Evolutionary conservation across 2,329 filamentous ascomycete species (phyloP).

Genomic region (Aspergillus fructus): DNA sequence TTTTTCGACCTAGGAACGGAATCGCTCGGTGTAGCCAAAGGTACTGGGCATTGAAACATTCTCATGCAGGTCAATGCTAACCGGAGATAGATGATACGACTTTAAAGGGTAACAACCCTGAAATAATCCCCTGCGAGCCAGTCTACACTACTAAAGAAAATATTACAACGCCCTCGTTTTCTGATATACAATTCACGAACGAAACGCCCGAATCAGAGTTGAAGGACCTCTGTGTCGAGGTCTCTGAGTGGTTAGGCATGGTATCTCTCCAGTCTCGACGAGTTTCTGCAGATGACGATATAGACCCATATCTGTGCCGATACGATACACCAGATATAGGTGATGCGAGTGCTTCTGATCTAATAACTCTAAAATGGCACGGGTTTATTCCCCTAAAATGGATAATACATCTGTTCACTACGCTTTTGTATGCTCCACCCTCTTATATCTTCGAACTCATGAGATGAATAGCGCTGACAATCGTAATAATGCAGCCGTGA

Average conservation of each 20-base stretch:
- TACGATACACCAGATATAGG: slow-evolving; percentile 40
- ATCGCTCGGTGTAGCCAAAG: slow-evolving; percentile 33
- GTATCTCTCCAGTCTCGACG: slow-evolving; percentile 48
- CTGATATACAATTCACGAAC: slow-evolving; percentile 26
- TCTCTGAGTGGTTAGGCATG: slow-evolving; percentile 64
- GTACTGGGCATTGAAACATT: slow-evolving; percentile 34
- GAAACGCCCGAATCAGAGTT: slow-evolving; percentile 46
- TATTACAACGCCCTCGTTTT: slow-evolving; percentile 34
- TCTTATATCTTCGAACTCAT: neutral
- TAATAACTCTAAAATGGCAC: slow-evolving; percentile 44
- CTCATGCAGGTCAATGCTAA: neutral
- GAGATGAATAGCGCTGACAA: neutral
- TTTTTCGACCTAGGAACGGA: slow-evolving; percentile 61
- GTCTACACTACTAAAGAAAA: slow-evolving; percentile 22
- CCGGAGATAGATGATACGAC: slow-evolving; percentile 26
- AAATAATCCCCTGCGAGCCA: slow-evolving; percentile 32
- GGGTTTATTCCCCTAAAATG: slow-evolving; percentile 42
- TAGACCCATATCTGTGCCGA: slow-evolving; percentile 46
- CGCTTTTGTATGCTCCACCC: slow-evolving; percentile 34
- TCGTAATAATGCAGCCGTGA: slow-evolving; percentile 15
- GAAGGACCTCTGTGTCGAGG: slow-evolving; percentile 59
- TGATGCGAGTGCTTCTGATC: slow-evolving; percentile 19
- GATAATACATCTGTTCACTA: slow-evolving; percentile 38
- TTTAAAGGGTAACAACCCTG: slow-evolving; percentile 41
- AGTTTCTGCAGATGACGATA: slow-evolving; percentile 34